Conservation (phyloP, 257 asterid species). For the Eucommia ulmoides region DNA sequence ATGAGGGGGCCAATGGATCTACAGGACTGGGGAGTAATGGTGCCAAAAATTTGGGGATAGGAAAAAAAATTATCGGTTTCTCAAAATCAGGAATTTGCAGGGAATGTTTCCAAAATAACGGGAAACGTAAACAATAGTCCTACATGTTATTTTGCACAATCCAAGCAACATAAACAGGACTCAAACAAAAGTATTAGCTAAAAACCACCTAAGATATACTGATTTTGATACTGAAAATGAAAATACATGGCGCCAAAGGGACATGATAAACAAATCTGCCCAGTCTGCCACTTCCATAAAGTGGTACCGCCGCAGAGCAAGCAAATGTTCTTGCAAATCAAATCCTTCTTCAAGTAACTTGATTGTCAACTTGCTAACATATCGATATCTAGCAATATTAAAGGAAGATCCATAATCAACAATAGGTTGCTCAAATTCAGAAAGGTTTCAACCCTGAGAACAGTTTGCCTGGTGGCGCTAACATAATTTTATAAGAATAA, state of each 20-base stretch:
- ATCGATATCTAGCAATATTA: conserved; percentile 55
- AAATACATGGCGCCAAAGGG: conserved; percentile 72
- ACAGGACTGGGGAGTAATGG: too few relatives aligned
- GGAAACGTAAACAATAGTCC: too few relatives aligned
- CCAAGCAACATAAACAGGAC: too few relatives aligned
- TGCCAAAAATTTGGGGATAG: too few relatives aligned
- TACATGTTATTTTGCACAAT: too few relatives aligned
- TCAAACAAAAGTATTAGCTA: conserved; percentile 6
- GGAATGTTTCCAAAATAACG: too few relatives aligned
- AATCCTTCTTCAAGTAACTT: conserved; percentile 84
- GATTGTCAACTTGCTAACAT: conserved; percentile 77
- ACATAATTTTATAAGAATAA: too few relatives aligned
- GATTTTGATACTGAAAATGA: conserved; percentile 9
- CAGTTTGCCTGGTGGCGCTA: too few relatives aligned
- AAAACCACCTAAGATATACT: neutral
- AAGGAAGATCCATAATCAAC: conserved; percentile 29
- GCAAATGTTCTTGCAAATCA: conserved; percentile 77
- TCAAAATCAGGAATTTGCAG: too few relatives aligned
- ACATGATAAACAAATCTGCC: conserved; percentile 89
- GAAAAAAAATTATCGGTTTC: too few relatives aligned
- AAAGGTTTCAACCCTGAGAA: neutral
- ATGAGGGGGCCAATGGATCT: too few relatives aligned
- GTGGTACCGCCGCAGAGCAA: conserved; percentile 73
- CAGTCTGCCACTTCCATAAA: conserved; percentile 97
- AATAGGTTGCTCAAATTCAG: conserved; percentile 7